A percentile compares a stretch with the other conserved stretches of the same genome.
phyloP scores from a whole-genome alignment of 139 green algal genomes.

The Coelastrella sp. region DNA sequence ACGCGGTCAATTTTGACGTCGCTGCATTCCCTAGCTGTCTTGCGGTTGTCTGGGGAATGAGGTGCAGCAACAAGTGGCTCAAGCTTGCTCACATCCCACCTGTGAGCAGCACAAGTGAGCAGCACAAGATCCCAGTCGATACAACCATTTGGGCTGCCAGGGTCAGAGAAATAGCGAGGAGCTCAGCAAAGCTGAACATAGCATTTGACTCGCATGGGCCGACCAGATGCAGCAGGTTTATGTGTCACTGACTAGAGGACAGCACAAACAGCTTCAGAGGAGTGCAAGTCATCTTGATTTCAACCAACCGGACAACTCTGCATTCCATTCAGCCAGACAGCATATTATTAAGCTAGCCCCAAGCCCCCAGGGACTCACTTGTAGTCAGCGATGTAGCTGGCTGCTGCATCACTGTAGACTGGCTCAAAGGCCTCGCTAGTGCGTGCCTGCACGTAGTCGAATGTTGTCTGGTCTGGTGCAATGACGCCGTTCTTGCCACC shows the following conservation, averaged over 20 bases:
- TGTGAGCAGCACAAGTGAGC: not conserved
- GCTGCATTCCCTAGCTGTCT: conserved; percentile 88
- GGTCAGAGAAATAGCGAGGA: too few species aligned
- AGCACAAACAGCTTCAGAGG: too few species aligned
- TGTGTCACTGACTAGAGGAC: too few species aligned
- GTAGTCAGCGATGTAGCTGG: conserved; percentile 78
- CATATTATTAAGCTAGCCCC: too few species aligned
- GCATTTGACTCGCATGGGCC: too few species aligned
- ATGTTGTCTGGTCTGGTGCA: conserved; percentile 92
- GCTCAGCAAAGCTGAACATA: too few species aligned
- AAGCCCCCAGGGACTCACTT: conserved; percentile 49
- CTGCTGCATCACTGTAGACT: conserved; percentile 82
- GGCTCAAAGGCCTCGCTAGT: conserved; percentile 85
- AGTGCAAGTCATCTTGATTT: too few species aligned
- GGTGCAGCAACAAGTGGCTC: conserved; percentile 95
- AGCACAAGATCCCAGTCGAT: too few species aligned
- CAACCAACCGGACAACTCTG: not conserved
- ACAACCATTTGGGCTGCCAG: too few species aligned
- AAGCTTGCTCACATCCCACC: conserved; percentile 95
- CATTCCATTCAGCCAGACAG: not conserved
- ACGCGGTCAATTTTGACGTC: conserved; percentile 93
- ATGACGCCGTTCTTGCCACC: conserved; percentile 87
- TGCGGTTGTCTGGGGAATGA: conserved; percentile 97
- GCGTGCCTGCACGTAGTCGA: conserved; percentile 91
- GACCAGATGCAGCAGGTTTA: too few species aligned